These are phyloP conservation scores for Pestalotiopsis sp. DNA, from an alignment of 2,329 filamentous ascomycete species.

Conservation along the genomic window DNA sequence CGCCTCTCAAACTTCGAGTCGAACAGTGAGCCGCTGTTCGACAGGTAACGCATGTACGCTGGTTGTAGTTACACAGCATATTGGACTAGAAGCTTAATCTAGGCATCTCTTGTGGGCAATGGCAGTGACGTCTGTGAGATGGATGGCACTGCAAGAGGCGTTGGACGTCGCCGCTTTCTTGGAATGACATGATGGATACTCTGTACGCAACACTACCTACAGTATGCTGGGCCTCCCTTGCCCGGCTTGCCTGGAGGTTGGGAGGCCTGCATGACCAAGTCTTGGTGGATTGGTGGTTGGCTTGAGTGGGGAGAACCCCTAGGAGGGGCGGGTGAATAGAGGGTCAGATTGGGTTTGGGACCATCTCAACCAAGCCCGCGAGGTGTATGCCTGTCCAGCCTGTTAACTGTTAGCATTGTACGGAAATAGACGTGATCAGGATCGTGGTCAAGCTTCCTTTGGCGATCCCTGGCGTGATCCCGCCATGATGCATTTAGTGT, in stretches of 20 bases:
- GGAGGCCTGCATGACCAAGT: background rate
- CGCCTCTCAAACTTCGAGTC: background rate
- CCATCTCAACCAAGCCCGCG: background rate
- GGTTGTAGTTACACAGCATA: background rate
- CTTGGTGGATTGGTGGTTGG: background rate
- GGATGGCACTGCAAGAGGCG: background rate
- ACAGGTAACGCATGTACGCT: background rate
- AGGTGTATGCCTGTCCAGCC: background rate
- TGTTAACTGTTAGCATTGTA: background rate
- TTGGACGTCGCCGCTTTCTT: background rate
- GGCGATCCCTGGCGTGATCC: background rate
- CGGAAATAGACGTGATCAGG: background rate
- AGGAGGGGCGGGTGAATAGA: background rate
- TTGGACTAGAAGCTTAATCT: background rate
- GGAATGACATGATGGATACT: background rate
- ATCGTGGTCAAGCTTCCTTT: background rate
- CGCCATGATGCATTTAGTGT: background rate
- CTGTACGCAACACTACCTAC: background rate
- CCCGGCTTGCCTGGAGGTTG: background rate
- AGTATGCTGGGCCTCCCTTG: background rate
- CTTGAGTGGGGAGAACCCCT: background rate
- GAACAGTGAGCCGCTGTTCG: background rate
- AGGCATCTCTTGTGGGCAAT: background rate
- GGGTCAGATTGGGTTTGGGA: background rate
- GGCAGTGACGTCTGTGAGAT: background rate